A percentile compares a stretch with the other conserved stretches of the same genome.
Conservation (phyloP, 2,329 filamentous ascomycete genomes). For the Apiospora malaysiana region DNA sequence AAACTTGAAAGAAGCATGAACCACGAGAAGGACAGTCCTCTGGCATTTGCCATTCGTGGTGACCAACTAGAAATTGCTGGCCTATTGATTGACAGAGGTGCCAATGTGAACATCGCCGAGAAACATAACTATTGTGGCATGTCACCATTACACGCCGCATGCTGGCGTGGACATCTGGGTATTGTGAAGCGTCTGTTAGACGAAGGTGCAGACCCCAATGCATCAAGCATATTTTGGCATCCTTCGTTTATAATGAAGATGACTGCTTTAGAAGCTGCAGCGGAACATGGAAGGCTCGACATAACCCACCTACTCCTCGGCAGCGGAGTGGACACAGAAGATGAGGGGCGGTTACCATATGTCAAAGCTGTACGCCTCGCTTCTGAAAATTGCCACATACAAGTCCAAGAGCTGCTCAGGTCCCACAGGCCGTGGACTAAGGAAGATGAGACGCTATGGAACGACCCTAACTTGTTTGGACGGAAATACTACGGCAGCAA, state of each 20-base stretch:
- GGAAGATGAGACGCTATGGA: background rate
- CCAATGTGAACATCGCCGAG: background rate
- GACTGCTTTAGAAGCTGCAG: background rate
- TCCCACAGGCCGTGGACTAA: background rate
- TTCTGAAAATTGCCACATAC: background rate
- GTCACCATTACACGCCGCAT: background rate
- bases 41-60: background rate
- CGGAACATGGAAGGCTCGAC: background rate
- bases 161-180: background rate
- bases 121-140: background rate
- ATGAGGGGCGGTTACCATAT: background rate
- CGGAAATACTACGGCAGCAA: too few relatives aligned
- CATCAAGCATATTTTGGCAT: background rate
- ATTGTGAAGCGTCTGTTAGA: background rate
- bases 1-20: too few relatives aligned
- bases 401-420: background rate
- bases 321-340: background rate
- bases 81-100: background rate
- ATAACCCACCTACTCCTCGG: background rate
- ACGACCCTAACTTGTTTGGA: too few relatives aligned
- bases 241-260: fast-evolving
- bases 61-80: background rate
- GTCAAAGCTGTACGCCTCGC: background rate
- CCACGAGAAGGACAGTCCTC: background rate
- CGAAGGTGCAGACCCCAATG: background rate